Percentiles rank a stretch among this genome's conserved stretches.
Evolutionary conservation across 306 rosid species (phyloP).

Genomic region (Malus asiatica): DNA sequence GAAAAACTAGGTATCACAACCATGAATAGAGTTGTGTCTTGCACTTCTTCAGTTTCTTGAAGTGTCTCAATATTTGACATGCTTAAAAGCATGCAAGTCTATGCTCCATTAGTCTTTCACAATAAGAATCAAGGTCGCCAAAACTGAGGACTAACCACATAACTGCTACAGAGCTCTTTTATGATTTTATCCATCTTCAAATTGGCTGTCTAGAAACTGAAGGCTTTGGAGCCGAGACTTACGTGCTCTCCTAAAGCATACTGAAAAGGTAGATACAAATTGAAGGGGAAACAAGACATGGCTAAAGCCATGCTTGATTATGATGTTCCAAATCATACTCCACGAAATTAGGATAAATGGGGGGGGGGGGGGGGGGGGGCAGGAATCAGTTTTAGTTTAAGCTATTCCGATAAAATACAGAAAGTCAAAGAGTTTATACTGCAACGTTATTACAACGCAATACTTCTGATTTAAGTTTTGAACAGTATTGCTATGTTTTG

Average conservation of each 20-base stretch:
- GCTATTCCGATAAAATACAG: background rate
- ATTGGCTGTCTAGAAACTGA: background rate
- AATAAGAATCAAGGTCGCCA: background rate
- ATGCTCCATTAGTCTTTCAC: background rate
- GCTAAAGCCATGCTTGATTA: background rate
- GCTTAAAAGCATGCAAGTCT: background rate
- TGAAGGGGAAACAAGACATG: background rate
- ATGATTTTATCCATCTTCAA: background rate
- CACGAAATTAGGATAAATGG: background rate
- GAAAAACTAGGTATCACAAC: background rate
- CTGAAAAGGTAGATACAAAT: background rate
- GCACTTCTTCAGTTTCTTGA: background rate
- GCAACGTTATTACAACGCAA: background rate
- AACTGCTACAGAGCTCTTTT: background rate
- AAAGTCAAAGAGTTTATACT: background rate
- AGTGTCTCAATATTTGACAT: background rate
- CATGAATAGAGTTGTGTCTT: background rate
- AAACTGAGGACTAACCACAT: background rate
- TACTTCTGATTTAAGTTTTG: background rate
- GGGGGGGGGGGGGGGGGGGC: too few relatives aligned
- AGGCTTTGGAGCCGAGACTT: background rate
- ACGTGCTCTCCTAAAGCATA: background rate
- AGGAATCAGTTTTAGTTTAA: background rate
- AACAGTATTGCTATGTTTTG: background rate
- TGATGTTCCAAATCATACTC: background rate